Evolutionary conservation across 371 early-diverging fungal species (phyloP).

Genomic region (Circinella umbellata): DNA sequence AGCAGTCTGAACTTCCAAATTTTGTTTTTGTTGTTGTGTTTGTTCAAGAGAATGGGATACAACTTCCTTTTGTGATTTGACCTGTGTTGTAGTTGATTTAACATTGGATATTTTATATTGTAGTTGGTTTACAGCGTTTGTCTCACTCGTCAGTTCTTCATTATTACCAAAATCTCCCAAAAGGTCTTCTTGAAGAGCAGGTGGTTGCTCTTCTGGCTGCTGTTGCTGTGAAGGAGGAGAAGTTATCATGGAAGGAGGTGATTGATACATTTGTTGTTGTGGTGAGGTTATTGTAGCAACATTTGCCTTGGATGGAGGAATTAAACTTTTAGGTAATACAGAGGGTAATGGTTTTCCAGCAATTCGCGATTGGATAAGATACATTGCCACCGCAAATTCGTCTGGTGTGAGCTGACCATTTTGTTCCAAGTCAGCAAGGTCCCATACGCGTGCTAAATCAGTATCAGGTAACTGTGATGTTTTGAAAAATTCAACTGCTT

Average conservation of each 20-base stretch:
- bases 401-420: constrained; percentile 80
- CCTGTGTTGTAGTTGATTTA: constrained; percentile 26
- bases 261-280: constrained; percentile 7
- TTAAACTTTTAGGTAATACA: constrained; percentile 61
- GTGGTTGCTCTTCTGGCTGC: not conserved
- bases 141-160: constrained; percentile 36
- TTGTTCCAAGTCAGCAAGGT: constrained; percentile 78
- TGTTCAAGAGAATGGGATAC: constrained; percentile 26
- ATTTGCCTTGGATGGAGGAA: constrained; percentile 25
- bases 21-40: constrained; percentile 31
- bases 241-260: constrained; percentile 2
- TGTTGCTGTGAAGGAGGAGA: not conserved
- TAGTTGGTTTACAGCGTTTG: constrained; percentile 44
- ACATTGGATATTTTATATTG: constrained; percentile 43
- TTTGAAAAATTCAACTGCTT: constrained; percentile 85
- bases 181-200: constrained; percentile 29
- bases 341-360: constrained; percentile 77
- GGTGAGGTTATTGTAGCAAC: not conserved
- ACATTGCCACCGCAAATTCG: constrained; percentile 95
- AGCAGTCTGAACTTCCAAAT: constrained; percentile 28
- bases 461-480: constrained; percentile 76
- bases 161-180: constrained; percentile 52
- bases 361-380: constrained; percentile 81
- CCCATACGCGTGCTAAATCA: constrained; percentile 84
- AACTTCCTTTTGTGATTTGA: constrained; percentile 28